phyloP scores from a whole-genome alignment of 805 yeast genomes.

The Priceomyces melissophilus region DNA sequence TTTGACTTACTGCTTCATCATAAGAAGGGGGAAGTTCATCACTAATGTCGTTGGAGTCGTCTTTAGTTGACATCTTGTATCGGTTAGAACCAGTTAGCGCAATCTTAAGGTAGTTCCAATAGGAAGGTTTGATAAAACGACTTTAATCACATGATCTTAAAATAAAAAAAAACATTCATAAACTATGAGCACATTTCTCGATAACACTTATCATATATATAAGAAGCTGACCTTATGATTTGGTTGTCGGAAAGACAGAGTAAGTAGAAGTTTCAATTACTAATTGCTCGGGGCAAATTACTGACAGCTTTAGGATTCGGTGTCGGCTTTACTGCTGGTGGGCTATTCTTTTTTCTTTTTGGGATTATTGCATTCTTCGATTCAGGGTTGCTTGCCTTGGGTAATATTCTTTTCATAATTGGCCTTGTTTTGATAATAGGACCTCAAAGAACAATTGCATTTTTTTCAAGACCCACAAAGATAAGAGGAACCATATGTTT shows the following conservation, averaged over 20 bases:
- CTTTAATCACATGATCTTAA: too few relatives aligned
- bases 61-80: neutral
- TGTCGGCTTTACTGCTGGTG: constrained; percentile 87
- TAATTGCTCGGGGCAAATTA: constrained; percentile 2
- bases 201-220: too few relatives aligned
- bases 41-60: neutral
- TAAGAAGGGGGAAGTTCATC: constrained; percentile 44
- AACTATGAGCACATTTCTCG: too few relatives aligned
- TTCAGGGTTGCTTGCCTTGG: constrained; percentile 82
- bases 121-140: too few relatives aligned
- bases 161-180: too few relatives aligned
- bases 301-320: constrained; percentile 65
- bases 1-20: constrained; percentile 37
- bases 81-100: too few relatives aligned
- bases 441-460: constrained; percentile 72
- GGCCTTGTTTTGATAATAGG: constrained; percentile 89
- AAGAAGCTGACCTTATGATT: constrained; percentile 34
- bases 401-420: constrained; percentile 74
- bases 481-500: constrained; percentile 85
- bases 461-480: constrained; percentile 84
- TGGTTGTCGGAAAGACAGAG: constrained; percentile 79
- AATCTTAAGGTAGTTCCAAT: too few relatives aligned
- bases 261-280: constrained; percentile 32
- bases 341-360: constrained; percentile 69
- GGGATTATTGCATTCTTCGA: constrained; percentile 88